Conservation (phyloP, 2,329 filamentous ascomycete species). For the Aotearoamyces nothofagi region DNA sequence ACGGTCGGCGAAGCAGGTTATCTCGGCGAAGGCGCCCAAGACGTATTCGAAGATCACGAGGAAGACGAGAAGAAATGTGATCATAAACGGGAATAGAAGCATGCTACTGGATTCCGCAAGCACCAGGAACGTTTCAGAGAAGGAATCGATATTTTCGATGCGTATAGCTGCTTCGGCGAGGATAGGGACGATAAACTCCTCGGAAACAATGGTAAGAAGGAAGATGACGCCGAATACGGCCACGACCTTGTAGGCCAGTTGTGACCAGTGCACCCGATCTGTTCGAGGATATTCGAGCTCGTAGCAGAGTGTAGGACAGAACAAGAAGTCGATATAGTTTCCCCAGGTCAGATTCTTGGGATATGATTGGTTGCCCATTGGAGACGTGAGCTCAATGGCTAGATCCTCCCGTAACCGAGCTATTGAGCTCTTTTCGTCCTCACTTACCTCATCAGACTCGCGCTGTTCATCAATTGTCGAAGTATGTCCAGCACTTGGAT, state of each 20-base stretch:
- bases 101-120: conserved; percentile 80
- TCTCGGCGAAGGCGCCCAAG: conserved; percentile 85
- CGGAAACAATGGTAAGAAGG: conserved; percentile 75
- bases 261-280: conserved; percentile 57
- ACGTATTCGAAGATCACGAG: conserved; percentile 97
- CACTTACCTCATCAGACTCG: conserved; percentile 5
- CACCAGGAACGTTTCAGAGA: conserved; percentile 58
- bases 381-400: conserved; percentile 80
- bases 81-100: conserved; percentile 93
- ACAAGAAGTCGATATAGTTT: conserved; percentile 77
- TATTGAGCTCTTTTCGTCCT: conserved; percentile 32
- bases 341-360: conserved; percentile 69
- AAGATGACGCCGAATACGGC: conserved; percentile 96
- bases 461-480: conserved; percentile 7
- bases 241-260: conserved; percentile 69
- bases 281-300: conserved; percentile 91
- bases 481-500: conserved; percentile 33
- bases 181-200: conserved; percentile 91
- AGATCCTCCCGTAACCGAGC: conserved; percentile 68
- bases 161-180: conserved; percentile 52
- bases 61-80: conserved; percentile 89
- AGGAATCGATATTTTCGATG: conserved; percentile 27
- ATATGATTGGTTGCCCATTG: conserved; percentile 79
- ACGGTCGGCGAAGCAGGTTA: conserved; percentile 83
- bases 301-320: conserved; percentile 93